Evolutionary conservation across 805 yeast genomes (phyloP).

Genomic region (Middelhovenomyces tepae): DNA sequence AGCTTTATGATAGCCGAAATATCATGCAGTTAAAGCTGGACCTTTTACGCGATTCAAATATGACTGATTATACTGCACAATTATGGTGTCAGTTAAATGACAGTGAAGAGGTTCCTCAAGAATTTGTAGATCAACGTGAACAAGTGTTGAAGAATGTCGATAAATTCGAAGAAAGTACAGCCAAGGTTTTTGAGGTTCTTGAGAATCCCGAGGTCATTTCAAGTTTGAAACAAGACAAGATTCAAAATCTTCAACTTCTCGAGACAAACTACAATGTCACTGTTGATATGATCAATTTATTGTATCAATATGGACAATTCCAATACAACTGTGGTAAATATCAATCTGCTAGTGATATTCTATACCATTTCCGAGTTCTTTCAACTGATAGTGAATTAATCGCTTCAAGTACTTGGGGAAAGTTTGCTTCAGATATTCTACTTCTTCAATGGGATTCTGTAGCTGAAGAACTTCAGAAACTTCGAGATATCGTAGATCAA

Average conservation of each 20-base stretch:
- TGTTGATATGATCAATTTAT: slow-evolving; percentile 36
- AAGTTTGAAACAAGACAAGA: slow-evolving; percentile 45
- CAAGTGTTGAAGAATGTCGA: slow-evolving; percentile 29
- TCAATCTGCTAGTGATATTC: slow-evolving; percentile 47
- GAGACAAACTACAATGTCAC: slow-evolving; percentile 36
- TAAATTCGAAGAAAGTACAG: slow-evolving; percentile 35
- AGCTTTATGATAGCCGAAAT: slow-evolving; percentile 37
- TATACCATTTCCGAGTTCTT: slow-evolving; percentile 47
- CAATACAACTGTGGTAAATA: slow-evolving; percentile 59
- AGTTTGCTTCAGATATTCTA: slow-evolving; percentile 52
- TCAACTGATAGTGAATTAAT: slow-evolving; percentile 43
- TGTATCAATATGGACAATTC: slow-evolving; percentile 52
- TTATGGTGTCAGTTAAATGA: slow-evolving; percentile 37
- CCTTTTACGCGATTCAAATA: slow-evolving; percentile 47
- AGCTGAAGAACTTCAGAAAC: slow-evolving; percentile 42
- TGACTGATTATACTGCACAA: slow-evolving; percentile 42
- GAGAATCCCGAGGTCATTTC: slow-evolving; percentile 44
- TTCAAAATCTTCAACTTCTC: slow-evolving; percentile 41
- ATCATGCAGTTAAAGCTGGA: slow-evolving; percentile 42
- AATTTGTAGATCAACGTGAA: slow-evolving; percentile 28
- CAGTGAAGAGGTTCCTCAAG: slow-evolving; percentile 33
- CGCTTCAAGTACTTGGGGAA: slow-evolving; percentile 59
- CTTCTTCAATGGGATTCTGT: slow-evolving; percentile 45
- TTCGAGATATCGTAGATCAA: slow-evolving; percentile 52
- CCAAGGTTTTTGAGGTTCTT: slow-evolving; percentile 38